Conservation (phyloP, 768 basidiomycete species). For the Serendipita vermifera region DNA sequence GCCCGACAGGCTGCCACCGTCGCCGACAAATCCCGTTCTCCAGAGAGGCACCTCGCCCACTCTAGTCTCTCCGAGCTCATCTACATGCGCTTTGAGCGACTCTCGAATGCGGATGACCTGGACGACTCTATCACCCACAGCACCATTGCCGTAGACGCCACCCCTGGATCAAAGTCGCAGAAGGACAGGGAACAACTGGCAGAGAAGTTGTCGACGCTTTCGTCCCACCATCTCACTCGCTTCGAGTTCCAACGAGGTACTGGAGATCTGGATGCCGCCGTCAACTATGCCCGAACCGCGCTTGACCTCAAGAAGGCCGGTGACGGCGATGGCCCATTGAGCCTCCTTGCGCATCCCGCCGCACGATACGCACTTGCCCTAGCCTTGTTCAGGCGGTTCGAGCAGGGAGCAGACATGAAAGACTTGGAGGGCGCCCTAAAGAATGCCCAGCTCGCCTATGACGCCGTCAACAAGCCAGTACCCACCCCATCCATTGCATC, state of each 20-base stretch:
- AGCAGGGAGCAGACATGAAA: not conserved
- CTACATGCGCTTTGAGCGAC: slow-evolving; percentile 5
- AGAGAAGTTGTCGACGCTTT: slow-evolving; percentile 1
- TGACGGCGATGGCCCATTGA: not conserved
- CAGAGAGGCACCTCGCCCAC: not conserved
- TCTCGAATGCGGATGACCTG: not conserved
- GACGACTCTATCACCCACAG: slow-evolving; percentile 6
- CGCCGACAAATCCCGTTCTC: not conserved
- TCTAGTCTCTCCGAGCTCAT: not conserved
- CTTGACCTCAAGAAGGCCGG: slow-evolving; percentile 3
- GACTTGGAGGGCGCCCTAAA: slow-evolving; percentile 3
- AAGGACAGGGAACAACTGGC: slow-evolving; percentile 2
- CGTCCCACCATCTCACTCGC: not conserved
- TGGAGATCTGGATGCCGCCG: slow-evolving; percentile 1
- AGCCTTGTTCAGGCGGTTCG: slow-evolving; percentile 4
- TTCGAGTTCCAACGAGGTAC: slow-evolving; percentile 5
- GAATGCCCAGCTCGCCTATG: slow-evolving; percentile 7
- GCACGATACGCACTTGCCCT: slow-evolving; percentile 6
- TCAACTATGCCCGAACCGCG: not conserved
- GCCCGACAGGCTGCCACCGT: not conserved
- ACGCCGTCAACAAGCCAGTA: not conserved
- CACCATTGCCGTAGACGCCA: slow-evolving; percentile 5
- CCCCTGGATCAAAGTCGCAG: not conserved
- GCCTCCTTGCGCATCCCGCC: not conserved
- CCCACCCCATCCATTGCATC: not conserved